phyloP scores from a whole-genome alignment of 1,284 basidiomycete genomes.

The Irpex rosettiformis region DNA sequence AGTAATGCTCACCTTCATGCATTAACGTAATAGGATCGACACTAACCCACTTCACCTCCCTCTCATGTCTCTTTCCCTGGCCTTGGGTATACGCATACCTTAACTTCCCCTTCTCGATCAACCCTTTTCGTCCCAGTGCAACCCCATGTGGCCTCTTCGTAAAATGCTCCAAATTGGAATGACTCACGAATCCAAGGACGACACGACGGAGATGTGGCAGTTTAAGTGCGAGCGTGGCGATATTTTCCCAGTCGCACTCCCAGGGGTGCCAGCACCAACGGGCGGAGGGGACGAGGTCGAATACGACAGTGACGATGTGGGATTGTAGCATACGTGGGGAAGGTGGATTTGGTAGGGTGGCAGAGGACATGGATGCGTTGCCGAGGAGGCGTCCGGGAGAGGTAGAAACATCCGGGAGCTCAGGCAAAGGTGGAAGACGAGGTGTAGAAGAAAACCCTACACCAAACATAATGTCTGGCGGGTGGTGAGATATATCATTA shows the following conservation, averaged over 20 bases:
- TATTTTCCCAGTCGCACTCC: background rate
- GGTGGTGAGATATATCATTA: background rate
- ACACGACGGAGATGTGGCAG: background rate
- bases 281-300: background rate
- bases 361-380: too few relatives aligned
- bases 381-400: too few relatives aligned
- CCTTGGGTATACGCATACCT: background rate
- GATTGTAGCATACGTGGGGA: background rate
- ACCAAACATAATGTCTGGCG: background rate
- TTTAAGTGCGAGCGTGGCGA: background rate
- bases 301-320: background rate
- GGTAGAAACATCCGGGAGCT: background rate
- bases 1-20: background rate
- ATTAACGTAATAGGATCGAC: background rate
- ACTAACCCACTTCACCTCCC: background rate
- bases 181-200: background rate
- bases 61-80: background rate
- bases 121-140: background rate
- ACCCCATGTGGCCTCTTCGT: background rate
- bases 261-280: slow-evolving; percentile 1
- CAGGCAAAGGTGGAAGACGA: background rate
- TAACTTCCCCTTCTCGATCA: background rate
- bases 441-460: background rate
- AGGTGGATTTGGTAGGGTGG: too few relatives aligned
- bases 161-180: background rate